Conservation (phyloP, 1,139 yeast species). For the Pichia sp. region DNA sequence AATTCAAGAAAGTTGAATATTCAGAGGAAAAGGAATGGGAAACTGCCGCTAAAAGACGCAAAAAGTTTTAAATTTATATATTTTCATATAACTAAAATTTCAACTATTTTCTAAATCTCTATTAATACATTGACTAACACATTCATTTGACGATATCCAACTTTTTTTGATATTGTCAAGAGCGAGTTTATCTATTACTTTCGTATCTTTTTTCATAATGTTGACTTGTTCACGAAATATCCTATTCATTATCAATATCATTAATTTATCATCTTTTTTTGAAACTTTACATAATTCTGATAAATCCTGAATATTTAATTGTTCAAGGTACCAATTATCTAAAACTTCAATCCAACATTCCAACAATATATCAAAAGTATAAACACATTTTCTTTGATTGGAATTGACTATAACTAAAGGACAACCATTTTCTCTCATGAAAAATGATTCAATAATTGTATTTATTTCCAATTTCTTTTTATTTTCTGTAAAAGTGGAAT, state of each 20-base stretch:
- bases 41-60: slow-evolving; percentile 25
- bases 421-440: slow-evolving; percentile 32
- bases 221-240: not conserved
- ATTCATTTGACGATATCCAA: slow-evolving; percentile 8
- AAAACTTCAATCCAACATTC: slow-evolving; percentile 42
- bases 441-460: slow-evolving; percentile 24
- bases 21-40: slow-evolving; percentile 64
- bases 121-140: slow-evolving; percentile 9
- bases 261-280: not conserved
- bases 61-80: slow-evolving; percentile 18
- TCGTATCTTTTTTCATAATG: not conserved
- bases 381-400: slow-evolving; percentile 28
- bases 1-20: slow-evolving; percentile 65
- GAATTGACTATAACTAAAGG: slow-evolving; percentile 39
- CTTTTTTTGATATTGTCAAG: not conserved
- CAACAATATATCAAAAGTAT: slow-evolving; percentile 36
- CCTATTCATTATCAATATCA: slow-evolving; percentile 3
- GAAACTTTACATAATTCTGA: not conserved
- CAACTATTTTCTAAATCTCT: slow-evolving; percentile 6
- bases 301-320: not conserved
- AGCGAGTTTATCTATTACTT: not conserved
- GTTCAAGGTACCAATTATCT: slow-evolving; percentile 43
- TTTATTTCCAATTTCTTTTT: slow-evolving; percentile 25
- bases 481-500: slow-evolving; percentile 24
- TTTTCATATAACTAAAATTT: not conserved